Evolutionary conservation across 805 yeast genomes (phyloP).

Genomic region (Clavispora phyllophila): DNA sequence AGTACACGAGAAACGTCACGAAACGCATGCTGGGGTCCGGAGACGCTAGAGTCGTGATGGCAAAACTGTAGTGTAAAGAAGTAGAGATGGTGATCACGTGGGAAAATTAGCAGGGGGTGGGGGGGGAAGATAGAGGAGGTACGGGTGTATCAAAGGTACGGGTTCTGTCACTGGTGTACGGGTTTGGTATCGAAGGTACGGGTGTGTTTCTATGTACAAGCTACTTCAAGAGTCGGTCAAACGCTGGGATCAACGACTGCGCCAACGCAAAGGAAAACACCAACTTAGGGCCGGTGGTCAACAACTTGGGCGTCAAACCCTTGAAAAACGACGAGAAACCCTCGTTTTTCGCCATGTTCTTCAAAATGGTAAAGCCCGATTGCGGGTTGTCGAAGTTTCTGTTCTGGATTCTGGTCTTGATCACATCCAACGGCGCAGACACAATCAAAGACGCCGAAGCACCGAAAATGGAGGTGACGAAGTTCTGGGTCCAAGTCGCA

Average conservation of each 20-base stretch:
- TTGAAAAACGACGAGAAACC: conserved; percentile 89
- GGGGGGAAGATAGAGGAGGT: background rate
- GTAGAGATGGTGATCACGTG: too few relatives aligned
- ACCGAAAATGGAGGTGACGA: conserved; percentile 90
- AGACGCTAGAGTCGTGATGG: too few relatives aligned
- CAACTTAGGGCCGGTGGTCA: conserved; percentile 97
- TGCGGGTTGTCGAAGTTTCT: conserved; percentile 93
- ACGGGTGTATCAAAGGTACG: background rate
- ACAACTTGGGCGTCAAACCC: conserved; percentile 92
- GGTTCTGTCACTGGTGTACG: background rate
- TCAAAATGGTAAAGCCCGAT: conserved; percentile 85
- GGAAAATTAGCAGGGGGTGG: background rate
- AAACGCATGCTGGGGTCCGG: conserved; percentile 30
- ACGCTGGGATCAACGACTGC: conserved; percentile 93
- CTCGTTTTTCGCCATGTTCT: conserved; percentile 89
- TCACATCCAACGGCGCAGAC: conserved; percentile 95
- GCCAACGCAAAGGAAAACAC: conserved; percentile 98
- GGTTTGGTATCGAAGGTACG: background rate
- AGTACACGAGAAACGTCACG: conserved; percentile 27
- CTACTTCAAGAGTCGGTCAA: conserved; percentile 61
- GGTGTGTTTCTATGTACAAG: conserved; percentile 8
- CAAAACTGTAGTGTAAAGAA: too few relatives aligned
- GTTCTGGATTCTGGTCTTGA: conserved; percentile 97
- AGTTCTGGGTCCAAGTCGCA: conserved; percentile 95
- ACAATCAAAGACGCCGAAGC: conserved; percentile 96